Conservation (phyloP, 495 filamentous ascomycete genomes). For the Penicillium odoratum region DNA sequence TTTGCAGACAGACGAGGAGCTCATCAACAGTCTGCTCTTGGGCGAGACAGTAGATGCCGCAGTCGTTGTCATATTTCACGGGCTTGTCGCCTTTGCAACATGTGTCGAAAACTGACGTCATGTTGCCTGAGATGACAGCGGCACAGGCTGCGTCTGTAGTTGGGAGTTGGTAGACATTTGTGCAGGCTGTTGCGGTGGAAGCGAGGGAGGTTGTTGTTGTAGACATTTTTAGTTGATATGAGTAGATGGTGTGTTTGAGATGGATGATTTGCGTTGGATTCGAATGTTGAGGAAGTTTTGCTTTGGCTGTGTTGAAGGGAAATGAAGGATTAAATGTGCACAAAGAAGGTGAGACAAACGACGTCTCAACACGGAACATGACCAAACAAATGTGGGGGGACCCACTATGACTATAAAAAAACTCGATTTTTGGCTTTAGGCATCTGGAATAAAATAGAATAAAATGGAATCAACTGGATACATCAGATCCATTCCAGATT, state of each 20-base stretch:
- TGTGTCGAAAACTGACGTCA: constrained; percentile 38
- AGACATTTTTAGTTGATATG: constrained; percentile 11
- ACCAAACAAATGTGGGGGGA: neutral
- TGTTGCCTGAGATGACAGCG: constrained; percentile 34
- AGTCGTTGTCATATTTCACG: constrained; percentile 44
- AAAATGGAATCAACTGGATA: neutral
- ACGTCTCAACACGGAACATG: neutral
- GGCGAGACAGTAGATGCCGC: constrained; percentile 53
- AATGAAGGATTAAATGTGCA: neutral
- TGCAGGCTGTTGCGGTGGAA: constrained; percentile 29
- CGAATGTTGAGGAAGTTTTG: neutral
- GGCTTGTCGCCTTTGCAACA: constrained; percentile 49
- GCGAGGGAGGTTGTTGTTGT: constrained; percentile 28
- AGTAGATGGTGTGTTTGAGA: neutral
- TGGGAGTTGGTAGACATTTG: constrained; percentile 40
- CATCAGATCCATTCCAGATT: neutral
- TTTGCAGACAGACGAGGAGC: constrained; percentile 37
- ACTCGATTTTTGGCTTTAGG: neutral
- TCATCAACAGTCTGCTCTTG: constrained; percentile 39
- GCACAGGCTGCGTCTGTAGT: constrained; percentile 46
- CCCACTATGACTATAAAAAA: neutral
- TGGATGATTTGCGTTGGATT: neutral
- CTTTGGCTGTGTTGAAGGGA: neutral
- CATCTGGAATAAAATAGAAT: neutral
- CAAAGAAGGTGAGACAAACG: neutral